A percentile compares a stretch with the other conserved stretches of the same genome.
Conservation (phyloP, 176 grass and related monocot genomes). For the Hsuehochloa calcarea region DNA sequence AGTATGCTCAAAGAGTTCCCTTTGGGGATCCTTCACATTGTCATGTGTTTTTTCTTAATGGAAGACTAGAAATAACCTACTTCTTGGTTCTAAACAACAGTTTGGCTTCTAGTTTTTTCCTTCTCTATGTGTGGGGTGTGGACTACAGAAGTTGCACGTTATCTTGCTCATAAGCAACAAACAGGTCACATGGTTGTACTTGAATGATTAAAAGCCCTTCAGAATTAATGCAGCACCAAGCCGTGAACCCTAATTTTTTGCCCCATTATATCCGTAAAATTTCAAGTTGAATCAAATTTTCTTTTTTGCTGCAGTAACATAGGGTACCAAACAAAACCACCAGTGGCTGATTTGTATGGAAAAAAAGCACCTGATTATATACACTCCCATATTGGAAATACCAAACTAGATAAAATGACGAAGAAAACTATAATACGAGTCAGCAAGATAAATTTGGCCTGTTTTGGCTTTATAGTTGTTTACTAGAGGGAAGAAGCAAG, state of each 20-base stretch:
- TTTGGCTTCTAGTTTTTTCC: background rate
- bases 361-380: background rate
- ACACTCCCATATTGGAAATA: background rate
- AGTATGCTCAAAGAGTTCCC: background rate
- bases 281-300: background rate
- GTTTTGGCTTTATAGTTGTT: background rate
- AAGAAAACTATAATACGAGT: background rate
- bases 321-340: background rate
- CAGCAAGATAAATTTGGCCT: background rate
- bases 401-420: background rate
- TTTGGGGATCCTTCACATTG: background rate
- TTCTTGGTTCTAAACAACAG: background rate
- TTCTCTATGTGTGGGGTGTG: background rate
- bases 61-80: background rate
- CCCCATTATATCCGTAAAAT: background rate
- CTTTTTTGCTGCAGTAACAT: background rate
- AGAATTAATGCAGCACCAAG: background rate
- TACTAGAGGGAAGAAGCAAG: background rate
- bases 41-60: background rate
- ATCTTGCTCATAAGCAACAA: conserved; percentile 9
- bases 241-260: background rate
- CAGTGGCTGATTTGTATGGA: background rate
- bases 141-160: background rate
- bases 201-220: background rate
- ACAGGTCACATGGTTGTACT: background rate